Evolutionary conservation across 106 monocot species (phyloP), one percentile per base, ranked within the genome.

Genomic region (Vanilla planifolia): DNA sequence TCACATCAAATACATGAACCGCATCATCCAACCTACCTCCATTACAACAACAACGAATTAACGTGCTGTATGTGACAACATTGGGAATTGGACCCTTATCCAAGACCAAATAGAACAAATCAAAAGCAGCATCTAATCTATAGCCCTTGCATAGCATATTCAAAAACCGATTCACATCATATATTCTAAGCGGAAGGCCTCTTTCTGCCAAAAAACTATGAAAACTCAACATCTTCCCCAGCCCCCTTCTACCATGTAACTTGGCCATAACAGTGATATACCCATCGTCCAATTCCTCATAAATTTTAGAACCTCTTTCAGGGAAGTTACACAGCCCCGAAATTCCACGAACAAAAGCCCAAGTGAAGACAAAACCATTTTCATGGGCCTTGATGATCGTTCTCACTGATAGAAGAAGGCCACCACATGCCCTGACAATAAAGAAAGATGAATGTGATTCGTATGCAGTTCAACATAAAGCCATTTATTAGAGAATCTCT

Each of bases 61-160:
- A n/a, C 43, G 73, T 83, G 43, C 78, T 78, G 33, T 74, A 83
- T 28, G 83, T 83, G 14, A 77, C 78, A 4, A 83, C 83, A 55
- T 50, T 74, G 23, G 78, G 78, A 19, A 59, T 52, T 6, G 74
- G 83, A 14, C 71, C 71, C 16, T 29, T 29, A 41, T 67, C 51
- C 10, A 63, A 28, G n/a, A 55, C 60, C 35, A 71, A 58, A 21
- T 39, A 24, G 29, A 83, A 71, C 35, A 83, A 59, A 43, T 59
- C 63, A 52, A 58, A 55, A 19, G 78, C 83, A 34, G 10, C 22
- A 33, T 45, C 36, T 20, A 67, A 20, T 20, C 20, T 36, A 39
- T 63, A 39, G 35, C 30, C 59, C 23, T 59, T 71, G 67, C 80
- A 81, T 20, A 81, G 32, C 22, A 15, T 42, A 62, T 60, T 72